Base-by-base conservation (phyloP, 345 rosid species). In the Aethionema arabicum region DNA sequence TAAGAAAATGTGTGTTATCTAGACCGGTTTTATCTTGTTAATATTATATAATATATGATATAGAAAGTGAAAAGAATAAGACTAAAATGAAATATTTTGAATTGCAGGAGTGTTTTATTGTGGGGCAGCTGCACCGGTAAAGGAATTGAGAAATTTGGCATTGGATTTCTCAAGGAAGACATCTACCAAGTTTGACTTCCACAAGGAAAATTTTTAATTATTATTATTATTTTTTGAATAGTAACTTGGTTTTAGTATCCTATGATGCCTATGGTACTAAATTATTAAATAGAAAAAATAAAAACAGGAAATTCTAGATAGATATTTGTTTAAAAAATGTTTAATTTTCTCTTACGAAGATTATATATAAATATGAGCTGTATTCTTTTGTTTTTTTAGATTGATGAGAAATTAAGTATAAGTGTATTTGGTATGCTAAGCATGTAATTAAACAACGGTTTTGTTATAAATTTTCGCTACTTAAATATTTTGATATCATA, bases 51-150 rank as follows among this genome's bases (percentile, higher is more conserved):
- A 12, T 6, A 37, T 41, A 14, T 6, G 47, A 48, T 47, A 32
- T 64, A 52, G 4, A 8, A n/a, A 47, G 48, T 44, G 10, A 47
- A 14, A 47, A n/a, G 21, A 49, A 49, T 15, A 5, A 15, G 6
- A 44, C 48, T 5, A 6, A 15, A 14, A 27, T 5, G 58, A 51
- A 5, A 30, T 29, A 36, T 42, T 42, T n/a, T 59, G 52, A 52
- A 11, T 44, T 65, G 85, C 88, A 91, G 96, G 98, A 50, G 96
- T 91, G 31, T 91, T 91, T 78, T 88, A 91, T 51, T 91, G 96
- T 67, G 98, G 95, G 66, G 84, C 87, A 54, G 90, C 96, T 0
- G 92, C 70, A 67, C 76, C 72, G 7, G 77, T 80, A 0, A 79
- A 86, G 67, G 95, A 91, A 48, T 69, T 88, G 6, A 79, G 50